Evolutionary conservation across 2,329 filamentous ascomycete genomes (phyloP), one percentile per base, ranked within the genome.

Genomic region (Pseudogymnoascus sp.): DNA sequence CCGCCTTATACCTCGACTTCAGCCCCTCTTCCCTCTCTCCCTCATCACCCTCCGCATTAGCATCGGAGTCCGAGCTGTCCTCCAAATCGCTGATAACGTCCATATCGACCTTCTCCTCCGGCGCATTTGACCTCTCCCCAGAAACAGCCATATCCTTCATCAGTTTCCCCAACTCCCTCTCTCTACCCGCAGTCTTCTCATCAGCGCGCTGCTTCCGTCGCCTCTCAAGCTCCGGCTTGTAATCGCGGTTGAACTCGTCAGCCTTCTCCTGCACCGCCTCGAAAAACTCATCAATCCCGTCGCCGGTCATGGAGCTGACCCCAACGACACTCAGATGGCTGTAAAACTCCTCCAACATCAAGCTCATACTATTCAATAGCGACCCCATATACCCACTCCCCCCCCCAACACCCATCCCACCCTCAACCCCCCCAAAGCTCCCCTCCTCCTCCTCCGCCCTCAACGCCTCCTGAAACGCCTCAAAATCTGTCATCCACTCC

Each of bases 401-500:
- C 4, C 87, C 85, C 10, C 85, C 84, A 16, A 61, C 36, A 25
- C 57, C 57, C 64, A 82, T 75, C 6, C 83, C 84, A 45, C 83
- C 79, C 14, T 78, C 77, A 28, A 83, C 81, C 13, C 89, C 87
- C 11, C 90, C 90, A 72, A 92, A 90, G 0, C 85, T 86, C 54
- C 92, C 92, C 6, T 83, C 81, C 64, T 89, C 86, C 74, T 97
- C 91, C 72, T 98, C 95, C 25, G 85, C 79, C 60, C 85, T 84
- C 54, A 99, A 80, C 0, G 96, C 93, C 14, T 85, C 85, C 75
- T 98, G 95, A 78, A 99, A 99, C 0, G 90, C 87, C 69, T 99
- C 95, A 72, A 97, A 99, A 76, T 99, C 93, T 5, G 93, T 96
- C 95, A 99, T 99, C 95, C 96, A 99, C 74, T 98, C 92, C 78